Evolutionary conservation across 169 alveolate genomes (phyloP).

Genomic region (Theileria equi): DNA sequence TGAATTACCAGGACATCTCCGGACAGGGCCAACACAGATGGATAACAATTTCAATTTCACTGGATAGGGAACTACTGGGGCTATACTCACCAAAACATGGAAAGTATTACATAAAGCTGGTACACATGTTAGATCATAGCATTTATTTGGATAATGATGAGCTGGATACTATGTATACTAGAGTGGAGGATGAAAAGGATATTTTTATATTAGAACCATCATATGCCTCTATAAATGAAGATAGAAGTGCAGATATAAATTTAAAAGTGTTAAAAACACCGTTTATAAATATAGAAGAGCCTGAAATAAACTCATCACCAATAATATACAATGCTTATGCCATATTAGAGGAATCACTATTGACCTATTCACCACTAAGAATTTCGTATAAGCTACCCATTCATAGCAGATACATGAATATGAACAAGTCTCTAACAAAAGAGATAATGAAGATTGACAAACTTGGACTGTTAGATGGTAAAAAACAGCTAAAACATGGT

Average conservation of each 20-base stretch:
- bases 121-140: slow-evolving; percentile 50
- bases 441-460: not conserved
- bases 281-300: slow-evolving; percentile 49
- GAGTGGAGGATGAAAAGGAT: slow-evolving; percentile 16
- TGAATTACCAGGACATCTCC: slow-evolving; percentile 8
- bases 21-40: slow-evolving; percentile 54
- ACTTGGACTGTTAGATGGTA: not conserved
- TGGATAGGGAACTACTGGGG: slow-evolving; percentile 8
- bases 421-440: slow-evolving; percentile 17
- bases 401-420: slow-evolving; percentile 56
- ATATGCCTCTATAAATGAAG: not conserved
- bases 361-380: slow-evolving; percentile 1
- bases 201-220: not conserved
- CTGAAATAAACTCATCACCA: slow-evolving; percentile 41
- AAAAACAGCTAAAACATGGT: slow-evolving; percentile 1
- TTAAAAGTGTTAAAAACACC: slow-evolving; percentile 21
- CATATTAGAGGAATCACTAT: slow-evolving; percentile 25
- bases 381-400: slow-evolving; percentile 21
- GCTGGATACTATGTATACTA: slow-evolving; percentile 4
- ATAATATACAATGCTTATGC: slow-evolving; percentile 45
- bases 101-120: slow-evolving; percentile 24
- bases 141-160: slow-evolving; percentile 52
- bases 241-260: slow-evolving; percentile 3
- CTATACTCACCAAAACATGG: not conserved
- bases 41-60: slow-evolving; percentile 16